Percentiles rank a stretch among this genome's conserved stretches.
Evolutionary conservation across 306 rosid species (phyloP).

Genomic region (Cucurbita pepo): DNA sequence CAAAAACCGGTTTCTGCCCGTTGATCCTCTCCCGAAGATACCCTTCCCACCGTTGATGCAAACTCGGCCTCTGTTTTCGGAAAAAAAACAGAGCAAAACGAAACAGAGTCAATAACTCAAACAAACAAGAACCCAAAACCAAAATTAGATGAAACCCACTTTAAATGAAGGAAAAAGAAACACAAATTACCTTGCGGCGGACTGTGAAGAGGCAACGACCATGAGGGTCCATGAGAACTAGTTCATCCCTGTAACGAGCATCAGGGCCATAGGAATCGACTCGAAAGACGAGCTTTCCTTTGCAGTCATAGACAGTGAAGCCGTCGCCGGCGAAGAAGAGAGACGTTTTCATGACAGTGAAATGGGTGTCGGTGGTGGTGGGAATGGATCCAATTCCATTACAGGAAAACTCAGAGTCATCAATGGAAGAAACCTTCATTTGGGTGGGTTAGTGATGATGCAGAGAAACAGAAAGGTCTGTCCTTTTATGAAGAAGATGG

Average conservation of each 20-base stretch:
- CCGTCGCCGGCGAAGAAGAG: constrained; percentile 77
- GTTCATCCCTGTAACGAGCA: constrained; percentile 30
- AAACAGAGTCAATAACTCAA: neutral
- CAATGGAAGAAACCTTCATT: constrained; percentile 5
- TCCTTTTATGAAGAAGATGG: neutral
- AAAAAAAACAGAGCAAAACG: neutral
- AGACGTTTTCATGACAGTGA: constrained; percentile 80
- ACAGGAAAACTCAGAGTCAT: constrained; percentile 6
- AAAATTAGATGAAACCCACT: neutral
- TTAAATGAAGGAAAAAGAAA: neutral
- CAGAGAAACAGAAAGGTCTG: neutral
- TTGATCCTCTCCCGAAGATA: constrained; percentile 55
- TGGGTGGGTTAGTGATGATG: neutral
- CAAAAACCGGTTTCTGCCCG: constrained; percentile 55
- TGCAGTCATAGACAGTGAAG: constrained; percentile 56
- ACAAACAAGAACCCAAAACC: neutral
- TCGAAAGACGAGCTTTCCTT: constrained; percentile 57
- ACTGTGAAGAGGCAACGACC: constrained; percentile 92
- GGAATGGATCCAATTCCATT: constrained; percentile 15
- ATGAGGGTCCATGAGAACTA: constrained; percentile 71
- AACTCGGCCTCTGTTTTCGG: constrained; percentile 57
- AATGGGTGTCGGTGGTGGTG: constrained; percentile 11
- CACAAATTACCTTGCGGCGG: constrained; percentile 41
- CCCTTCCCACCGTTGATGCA: constrained; percentile 96
- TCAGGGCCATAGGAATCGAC: constrained; percentile 73